phyloP scores from a whole-genome alignment of 257 asterid genomes.

The Datura wrightii region DNA sequence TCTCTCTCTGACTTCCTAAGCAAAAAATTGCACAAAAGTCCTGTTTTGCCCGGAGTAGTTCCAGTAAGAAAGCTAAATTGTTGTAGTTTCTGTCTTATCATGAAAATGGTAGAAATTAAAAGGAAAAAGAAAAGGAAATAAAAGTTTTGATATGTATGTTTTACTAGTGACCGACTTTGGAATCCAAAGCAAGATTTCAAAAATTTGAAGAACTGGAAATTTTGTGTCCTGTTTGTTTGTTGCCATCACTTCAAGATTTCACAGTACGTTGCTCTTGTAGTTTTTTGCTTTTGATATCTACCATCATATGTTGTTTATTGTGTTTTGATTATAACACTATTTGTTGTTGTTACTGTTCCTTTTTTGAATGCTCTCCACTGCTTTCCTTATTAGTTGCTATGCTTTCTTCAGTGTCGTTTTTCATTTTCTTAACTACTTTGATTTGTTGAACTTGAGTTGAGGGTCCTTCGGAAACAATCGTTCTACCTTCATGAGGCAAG shows the following conservation, averaged over 20 bases:
- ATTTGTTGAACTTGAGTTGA: too few species aligned
- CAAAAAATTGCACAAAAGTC: slow-evolving; percentile 62
- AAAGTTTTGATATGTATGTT: too few species aligned
- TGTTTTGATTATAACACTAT: background rate
- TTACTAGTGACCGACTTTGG: background rate
- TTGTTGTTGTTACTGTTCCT: too few species aligned
- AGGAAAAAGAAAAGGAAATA: too few species aligned
- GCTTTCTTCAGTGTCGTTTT: too few species aligned
- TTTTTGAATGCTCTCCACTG: background rate
- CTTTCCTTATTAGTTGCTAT: too few species aligned
- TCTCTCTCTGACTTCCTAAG: slow-evolving; percentile 73
- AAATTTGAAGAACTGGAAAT: background rate
- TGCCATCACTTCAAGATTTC: background rate
- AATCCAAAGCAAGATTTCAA: background rate
- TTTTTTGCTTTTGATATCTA: too few species aligned
- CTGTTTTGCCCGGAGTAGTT: slow-evolving; percentile 57
- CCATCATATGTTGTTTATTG: too few species aligned
- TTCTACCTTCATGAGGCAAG: background rate
- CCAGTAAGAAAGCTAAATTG: slow-evolving; percentile 43
- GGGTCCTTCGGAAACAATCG: too few species aligned
- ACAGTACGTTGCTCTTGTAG: background rate
- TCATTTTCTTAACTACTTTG: too few species aligned
- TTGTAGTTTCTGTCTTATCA: background rate
- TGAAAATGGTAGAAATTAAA: too few species aligned
- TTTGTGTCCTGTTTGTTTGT: background rate